Conservation (phyloP, 306 rosid genomes). For the Glycine latifolia region DNA sequence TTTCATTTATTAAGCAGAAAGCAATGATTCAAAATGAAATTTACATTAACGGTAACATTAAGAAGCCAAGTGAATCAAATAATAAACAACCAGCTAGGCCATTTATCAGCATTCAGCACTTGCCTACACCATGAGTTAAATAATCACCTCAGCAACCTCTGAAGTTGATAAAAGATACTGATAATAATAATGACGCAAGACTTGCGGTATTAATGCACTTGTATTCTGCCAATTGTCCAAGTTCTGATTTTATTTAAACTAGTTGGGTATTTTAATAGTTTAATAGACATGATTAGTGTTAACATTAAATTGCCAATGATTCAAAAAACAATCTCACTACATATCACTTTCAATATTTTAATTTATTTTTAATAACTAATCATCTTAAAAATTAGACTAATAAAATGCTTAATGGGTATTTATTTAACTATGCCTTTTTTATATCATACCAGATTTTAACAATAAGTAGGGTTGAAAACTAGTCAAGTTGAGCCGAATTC, state of each 20-base stretch:
- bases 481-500: too few relatives aligned
- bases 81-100: neutral
- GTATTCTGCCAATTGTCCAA: slow-evolving; percentile 74
- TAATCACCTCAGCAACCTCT: slow-evolving; percentile 82
- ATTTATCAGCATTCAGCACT: neutral
- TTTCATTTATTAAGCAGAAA: slow-evolving; percentile 4
- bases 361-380: too few relatives aligned
- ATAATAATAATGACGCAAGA: slow-evolving; percentile 94
- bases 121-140: slow-evolving; percentile 22
- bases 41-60: neutral
- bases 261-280: too few relatives aligned
- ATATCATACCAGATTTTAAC: too few relatives aligned
- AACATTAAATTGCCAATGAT: too few relatives aligned
- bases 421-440: too few relatives aligned
- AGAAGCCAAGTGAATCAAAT: neutral
- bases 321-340: too few relatives aligned
- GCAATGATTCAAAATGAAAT: neutral
- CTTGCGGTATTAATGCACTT: slow-evolving; percentile 77
- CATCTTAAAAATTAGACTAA: too few relatives aligned
- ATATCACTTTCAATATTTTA: too few relatives aligned
- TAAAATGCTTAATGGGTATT: too few relatives aligned
- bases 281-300: too few relatives aligned
- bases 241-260: slow-evolving; percentile 45
- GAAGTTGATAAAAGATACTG: slow-evolving; percentile 83
- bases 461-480: too few relatives aligned